Percentiles rank a stretch among this genome's conserved stretches.
Conservation (phyloP, 176 grass and related monocot genomes). For the Triticum dicoccoides region DNA sequence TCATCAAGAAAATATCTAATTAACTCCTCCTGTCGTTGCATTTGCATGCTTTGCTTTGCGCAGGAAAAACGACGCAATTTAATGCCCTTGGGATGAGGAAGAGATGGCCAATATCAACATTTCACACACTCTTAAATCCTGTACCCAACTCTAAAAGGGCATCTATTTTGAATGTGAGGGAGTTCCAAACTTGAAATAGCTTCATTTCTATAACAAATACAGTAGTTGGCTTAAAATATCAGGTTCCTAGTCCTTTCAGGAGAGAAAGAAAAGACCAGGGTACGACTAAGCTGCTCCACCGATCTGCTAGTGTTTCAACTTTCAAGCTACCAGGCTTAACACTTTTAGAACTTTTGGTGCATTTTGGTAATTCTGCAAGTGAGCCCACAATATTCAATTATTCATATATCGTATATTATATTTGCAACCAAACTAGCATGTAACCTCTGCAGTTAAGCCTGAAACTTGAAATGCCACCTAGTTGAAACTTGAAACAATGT, state of each 20-base stretch:
- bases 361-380: background rate
- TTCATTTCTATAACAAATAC: background rate
- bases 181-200: background rate
- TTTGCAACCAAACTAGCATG: background rate
- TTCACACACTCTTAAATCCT: background rate
- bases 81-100: background rate
- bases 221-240: background rate
- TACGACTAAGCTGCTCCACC: background rate
- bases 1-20: background rate
- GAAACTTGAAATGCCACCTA: background rate
- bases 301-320: conserved; percentile 6
- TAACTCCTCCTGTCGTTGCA: background rate
- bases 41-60: background rate
- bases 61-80: background rate
- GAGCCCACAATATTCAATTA: background rate
- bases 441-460: background rate
- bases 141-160: background rate
- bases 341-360: background rate
- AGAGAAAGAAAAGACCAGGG: background rate
- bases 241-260: background rate
- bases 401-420: background rate
- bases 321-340: background rate
- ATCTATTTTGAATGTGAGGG: background rate
- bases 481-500: background rate
- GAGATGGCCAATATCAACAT: background rate